Base-by-base conservation (phyloP, 768 basidiomycete genomes). In the Naganishia vishniacii region DNA sequence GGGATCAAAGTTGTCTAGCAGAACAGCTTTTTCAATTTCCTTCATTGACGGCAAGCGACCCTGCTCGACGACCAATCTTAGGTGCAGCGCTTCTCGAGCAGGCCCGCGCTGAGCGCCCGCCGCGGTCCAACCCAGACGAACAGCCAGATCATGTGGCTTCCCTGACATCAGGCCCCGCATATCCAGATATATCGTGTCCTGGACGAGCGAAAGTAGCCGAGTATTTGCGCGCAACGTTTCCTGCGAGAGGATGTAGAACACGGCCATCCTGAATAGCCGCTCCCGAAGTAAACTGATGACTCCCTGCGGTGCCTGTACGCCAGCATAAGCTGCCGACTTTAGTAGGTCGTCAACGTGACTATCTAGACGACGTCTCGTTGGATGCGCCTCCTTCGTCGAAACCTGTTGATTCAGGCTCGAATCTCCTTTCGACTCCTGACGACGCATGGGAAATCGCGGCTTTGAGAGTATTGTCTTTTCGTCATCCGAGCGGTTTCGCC, bases 141-240 rank as follows among this genome's bases (percentile, higher is more conserved):
- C 34, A 40, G 53, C 53, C 31, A 56, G 53, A 26, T 56, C 53
- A 26, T 56, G 53, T 16, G 53, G 53, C 53, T 56, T 56, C 18
- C 37, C 34, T 20, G 23, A 12, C 16, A 34, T 12, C 2, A 56
- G 32, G 37, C 34, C 26, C 20, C 53, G 53, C 23, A 40, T 37
- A 8, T 56, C 53, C 34, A 40, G 32, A 26, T 25, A 56, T 5
- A 56, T 41, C 28, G 53, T 26, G 13, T 56, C 53, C 26, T 56
- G 53, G 18, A 56, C 34, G 9, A 56, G 37, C 3, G 53, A 23
- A 23, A 56, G 53, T 16, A 56, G 53, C 26, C 18, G 23, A 9
- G 11, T 13, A 25, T 56, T 40, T 16, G 53, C 13, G 32, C 53
- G 53, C 37, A 56, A 40, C 20, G 32, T 34, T 37, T 56, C 53